Percentiles rank a stretch among this genome's conserved stretches.
phyloP scores from a whole-genome alignment of 495 filamentous ascomycete species.

The Hypoxylon fuscum region DNA sequence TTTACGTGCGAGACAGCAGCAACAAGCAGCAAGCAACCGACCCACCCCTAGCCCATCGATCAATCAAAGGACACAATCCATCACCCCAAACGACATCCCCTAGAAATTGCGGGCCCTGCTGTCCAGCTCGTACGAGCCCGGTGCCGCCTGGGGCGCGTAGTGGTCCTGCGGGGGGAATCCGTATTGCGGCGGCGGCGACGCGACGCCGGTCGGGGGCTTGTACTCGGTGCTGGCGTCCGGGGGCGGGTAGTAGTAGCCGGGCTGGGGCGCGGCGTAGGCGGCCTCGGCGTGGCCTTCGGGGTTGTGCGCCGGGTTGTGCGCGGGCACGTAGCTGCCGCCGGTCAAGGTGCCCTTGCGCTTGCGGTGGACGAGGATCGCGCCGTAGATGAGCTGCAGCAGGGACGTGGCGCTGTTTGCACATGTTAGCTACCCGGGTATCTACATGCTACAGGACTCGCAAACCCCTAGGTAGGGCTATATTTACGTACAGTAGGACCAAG shows the following conservation, averaged over 20 bases:
- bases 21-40: background rate
- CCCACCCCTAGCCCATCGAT: no score
- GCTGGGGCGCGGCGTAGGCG: slow-evolving; percentile 4
- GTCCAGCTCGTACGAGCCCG: slow-evolving; percentile 27
- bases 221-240: slow-evolving; percentile 27
- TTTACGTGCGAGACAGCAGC: no score
- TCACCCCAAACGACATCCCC: background rate
- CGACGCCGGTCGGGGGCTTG: slow-evolving; percentile 12
- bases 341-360: slow-evolving; percentile 28
- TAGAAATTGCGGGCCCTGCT: slow-evolving; percentile 2
- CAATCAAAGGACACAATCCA: no score
- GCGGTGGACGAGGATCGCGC: slow-evolving; percentile 34
- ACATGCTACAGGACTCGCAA: background rate
- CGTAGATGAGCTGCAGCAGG: slow-evolving; percentile 34
- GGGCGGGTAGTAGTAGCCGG: slow-evolving; percentile 17
- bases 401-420: slow-evolving; percentile 21
- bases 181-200: slow-evolving; percentile 4
- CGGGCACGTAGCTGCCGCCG: slow-evolving; percentile 21
- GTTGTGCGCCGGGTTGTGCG: slow-evolving; percentile 8
- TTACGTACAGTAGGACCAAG: slow-evolving; percentile 29
- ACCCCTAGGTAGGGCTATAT: background rate
- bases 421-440: no score
- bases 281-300: slow-evolving; percentile 1
- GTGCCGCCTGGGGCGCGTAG: background rate
- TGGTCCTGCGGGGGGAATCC: background rate